Conservation (phyloP, 2,329 filamentous ascomycete species). For the Alternaria sp. region DNA sequence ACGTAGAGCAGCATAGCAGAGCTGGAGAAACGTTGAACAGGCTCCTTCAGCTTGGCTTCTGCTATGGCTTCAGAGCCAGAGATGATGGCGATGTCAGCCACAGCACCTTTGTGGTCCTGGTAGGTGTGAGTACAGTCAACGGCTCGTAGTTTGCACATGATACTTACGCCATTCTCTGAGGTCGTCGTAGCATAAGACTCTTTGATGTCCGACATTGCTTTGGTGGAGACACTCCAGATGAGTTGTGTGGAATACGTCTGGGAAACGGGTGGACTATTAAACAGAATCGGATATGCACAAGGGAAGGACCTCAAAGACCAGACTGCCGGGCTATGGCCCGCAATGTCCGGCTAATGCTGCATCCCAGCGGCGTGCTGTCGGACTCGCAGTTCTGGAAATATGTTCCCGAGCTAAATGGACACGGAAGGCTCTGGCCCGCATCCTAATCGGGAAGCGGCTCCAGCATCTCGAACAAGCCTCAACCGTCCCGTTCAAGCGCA, state of each 20-base stretch:
- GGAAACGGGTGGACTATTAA: constrained; percentile 19
- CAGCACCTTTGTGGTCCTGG: constrained; percentile 18
- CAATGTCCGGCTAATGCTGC: constrained; percentile 21
- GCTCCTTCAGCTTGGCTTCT: constrained; percentile 62
- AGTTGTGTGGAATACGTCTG: constrained; percentile 17
- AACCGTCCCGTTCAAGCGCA: constrained; percentile 4
- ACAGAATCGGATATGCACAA: constrained; percentile 8
- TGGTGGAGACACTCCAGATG: constrained; percentile 8
- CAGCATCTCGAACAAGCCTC: constrained; percentile 5
- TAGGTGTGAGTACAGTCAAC: background rate
- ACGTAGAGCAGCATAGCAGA: constrained; percentile 31
- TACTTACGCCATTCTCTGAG: constrained; percentile 24
- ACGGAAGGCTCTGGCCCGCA: constrained; percentile 11
- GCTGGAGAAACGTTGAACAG: constrained; percentile 39
- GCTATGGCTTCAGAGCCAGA: constrained; percentile 61
- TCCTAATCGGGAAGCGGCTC: constrained; percentile 5
- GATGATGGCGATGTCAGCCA: constrained; percentile 54
- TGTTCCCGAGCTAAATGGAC: background rate
- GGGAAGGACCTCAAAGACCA: background rate
- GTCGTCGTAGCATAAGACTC: constrained; percentile 16
- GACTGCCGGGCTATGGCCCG: constrained; percentile 13
- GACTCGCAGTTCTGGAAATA: constrained; percentile 19
- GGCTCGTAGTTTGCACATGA: background rate
- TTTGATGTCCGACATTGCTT: constrained; percentile 24
- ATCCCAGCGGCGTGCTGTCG: constrained; percentile 7